These are phyloP conservation scores for Podaxis pistillaris DNA, from an alignment of 768 basidiomycete genomes.

Conservation along the genomic window DNA sequence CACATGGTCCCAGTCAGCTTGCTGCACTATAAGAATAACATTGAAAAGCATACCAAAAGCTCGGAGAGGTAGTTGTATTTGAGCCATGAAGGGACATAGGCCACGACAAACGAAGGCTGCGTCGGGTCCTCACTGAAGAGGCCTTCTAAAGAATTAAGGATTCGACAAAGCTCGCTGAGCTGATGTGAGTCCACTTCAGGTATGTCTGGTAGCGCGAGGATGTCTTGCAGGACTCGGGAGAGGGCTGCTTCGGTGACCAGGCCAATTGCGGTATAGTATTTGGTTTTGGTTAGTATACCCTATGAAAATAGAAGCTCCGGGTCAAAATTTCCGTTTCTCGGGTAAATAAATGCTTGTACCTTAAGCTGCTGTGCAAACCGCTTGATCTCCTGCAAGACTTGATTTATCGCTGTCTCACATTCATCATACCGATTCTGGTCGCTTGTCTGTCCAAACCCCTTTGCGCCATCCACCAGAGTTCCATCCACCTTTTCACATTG, in stretches of 20 bases:
- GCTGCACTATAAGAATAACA: not conserved
- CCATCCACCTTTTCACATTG: slow-evolving; percentile 44
- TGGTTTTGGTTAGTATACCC: slow-evolving; percentile 67
- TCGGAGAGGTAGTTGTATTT: slow-evolving; percentile 95
- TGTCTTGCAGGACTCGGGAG: slow-evolving; percentile 63
- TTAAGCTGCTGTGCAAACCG: slow-evolving; percentile 65
- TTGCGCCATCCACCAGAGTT: slow-evolving; percentile 49
- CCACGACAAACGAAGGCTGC: slow-evolving; percentile 73
- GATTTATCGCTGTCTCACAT: slow-evolving; percentile 67
- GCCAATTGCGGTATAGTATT: slow-evolving; percentile 73
- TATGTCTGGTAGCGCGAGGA: slow-evolving; percentile 81
- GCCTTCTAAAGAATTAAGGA: slow-evolving; percentile 76
- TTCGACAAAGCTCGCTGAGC: slow-evolving; percentile 78
- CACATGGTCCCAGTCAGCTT: not conserved
- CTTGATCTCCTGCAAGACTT: slow-evolving; percentile 63
- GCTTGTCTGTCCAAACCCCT: slow-evolving; percentile 66
- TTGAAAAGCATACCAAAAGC: slow-evolving; percentile 64
- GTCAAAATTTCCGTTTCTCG: slow-evolving; percentile 2
- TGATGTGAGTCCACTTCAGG: slow-evolving; percentile 84
- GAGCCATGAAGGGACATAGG: slow-evolving; percentile 90
- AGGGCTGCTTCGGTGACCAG: slow-evolving; percentile 67
- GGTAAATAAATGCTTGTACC: slow-evolving; percentile 40
- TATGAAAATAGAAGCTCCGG: slow-evolving; percentile 26
- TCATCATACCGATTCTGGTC: slow-evolving; percentile 76
- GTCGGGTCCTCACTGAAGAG: slow-evolving; percentile 69